Evolutionary conservation across 129 eudicot species (phyloP).

Genomic region (Saposhnikovia divaricata): DNA sequence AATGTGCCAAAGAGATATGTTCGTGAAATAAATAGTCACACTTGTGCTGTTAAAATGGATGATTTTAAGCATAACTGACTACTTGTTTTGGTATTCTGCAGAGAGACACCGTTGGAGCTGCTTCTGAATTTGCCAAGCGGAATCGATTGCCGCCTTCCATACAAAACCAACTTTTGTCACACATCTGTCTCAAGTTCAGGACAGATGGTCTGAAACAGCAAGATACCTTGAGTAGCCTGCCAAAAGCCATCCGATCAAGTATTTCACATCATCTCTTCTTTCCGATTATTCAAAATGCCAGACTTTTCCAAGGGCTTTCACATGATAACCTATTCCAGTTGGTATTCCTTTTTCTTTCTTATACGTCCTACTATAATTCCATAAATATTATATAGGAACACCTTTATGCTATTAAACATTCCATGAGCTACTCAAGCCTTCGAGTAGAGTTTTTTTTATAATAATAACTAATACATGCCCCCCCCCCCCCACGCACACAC

Average conservation of each 20-base stretch:
- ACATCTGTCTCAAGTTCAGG: conserved; percentile 73
- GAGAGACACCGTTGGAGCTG: conserved; percentile 75
- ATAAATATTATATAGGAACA: background rate
- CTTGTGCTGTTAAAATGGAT: background rate
- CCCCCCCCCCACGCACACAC: background rate
- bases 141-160: conserved; percentile 63
- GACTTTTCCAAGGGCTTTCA: conserved; percentile 77
- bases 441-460: background rate
- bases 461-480: background rate
- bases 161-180: conserved; percentile 70
- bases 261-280: conserved; percentile 66
- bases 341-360: conserved; percentile 35
- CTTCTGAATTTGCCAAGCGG: conserved; percentile 63
- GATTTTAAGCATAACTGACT: conserved; percentile 1
- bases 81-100: conserved; percentile 22
- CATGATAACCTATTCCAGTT: conserved; percentile 75
- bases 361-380: background rate
- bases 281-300: conserved; percentile 64
- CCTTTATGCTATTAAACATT: background rate
- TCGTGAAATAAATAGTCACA: background rate
- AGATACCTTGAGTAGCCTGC: conserved; percentile 58
- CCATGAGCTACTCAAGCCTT: background rate
- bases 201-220: conserved; percentile 76
- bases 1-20: background rate
- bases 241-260: conserved; percentile 86